Conservation (phyloP, 1,284 basidiomycete genomes). For the Lentinus polychrous region DNA sequence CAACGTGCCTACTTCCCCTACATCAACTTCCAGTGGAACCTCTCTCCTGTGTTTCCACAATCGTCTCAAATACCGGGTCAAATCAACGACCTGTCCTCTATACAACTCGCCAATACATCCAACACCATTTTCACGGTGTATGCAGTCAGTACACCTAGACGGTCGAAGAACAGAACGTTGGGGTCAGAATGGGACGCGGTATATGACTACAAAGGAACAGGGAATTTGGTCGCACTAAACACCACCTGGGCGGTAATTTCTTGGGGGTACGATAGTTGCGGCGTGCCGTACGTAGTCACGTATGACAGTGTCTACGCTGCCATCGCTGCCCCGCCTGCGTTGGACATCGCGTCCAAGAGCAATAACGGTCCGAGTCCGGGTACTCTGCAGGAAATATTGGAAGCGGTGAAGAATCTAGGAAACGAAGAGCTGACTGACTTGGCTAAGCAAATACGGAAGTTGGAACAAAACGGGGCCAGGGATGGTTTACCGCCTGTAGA, state of each 20-base stretch:
- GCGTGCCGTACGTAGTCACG: neutral
- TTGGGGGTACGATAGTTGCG: conserved; percentile 6
- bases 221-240: neutral
- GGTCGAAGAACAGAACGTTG: conserved; percentile 2
- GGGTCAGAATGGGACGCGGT: conserved; percentile 6
- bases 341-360: conserved; percentile 6
- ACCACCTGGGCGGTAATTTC: neutral
- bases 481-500: neutral
- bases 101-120: neutral
- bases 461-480: conserved; percentile 1
- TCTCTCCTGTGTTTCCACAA: conserved; percentile 6
- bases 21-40: neutral
- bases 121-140: neutral
- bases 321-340: neutral
- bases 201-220: conserved; percentile 2
- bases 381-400: neutral
- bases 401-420: neutral
- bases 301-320: conserved; percentile 1
- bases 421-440: conserved; percentile 1
- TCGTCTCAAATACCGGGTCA: neutral
- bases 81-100: conserved; percentile 2
- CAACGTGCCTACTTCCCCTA: neutral
- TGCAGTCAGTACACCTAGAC: conserved; percentile 3
- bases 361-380: neutral
- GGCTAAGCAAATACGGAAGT: neutral